Evolutionary conservation across 805 yeast species (phyloP), one percentile per base, ranked within the genome.

Genomic region (Candida boidinii): DNA sequence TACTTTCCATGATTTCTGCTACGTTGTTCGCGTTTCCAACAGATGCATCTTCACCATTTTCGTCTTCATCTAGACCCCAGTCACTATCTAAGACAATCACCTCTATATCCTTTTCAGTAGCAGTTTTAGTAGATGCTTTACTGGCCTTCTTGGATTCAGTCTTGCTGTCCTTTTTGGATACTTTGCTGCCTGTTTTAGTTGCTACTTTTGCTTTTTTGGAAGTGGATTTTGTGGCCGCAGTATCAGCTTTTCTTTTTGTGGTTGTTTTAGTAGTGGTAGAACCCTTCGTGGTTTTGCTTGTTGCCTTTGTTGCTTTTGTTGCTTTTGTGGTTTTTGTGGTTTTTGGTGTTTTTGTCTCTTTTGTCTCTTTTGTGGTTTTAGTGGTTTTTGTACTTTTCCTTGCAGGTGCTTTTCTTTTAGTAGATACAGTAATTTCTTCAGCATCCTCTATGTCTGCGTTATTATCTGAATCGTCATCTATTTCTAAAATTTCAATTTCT

Each of bases 51-150:
- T 33, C 34, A 15, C 31, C 41, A 4, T 41, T 44, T 21, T 45
- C 41, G 29, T 38, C 24, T 26, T 31, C 46, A 42, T 46, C 51
- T 25, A 46, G 23, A 21, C 48, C 54, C 54, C 62, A 34, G 43
- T 53, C 49, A 39, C 50, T 37, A 39, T 53, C 41, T 35, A 34
- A 24, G 34, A 35, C 38, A 38, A 46, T 28, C 28, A 36, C 36
- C 41, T 34, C 35, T 42, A 41, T 29, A 37, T 48, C 13, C 42
- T 28, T 28, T 36, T 34, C 8, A 30, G 30, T 3, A 29, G 28
- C 8, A 46, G 23, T 11, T 36, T 39, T 17, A 17, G 18, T 41
- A 43, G 11, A 40, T 40, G 15, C 30, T 28, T 21, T 48, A 46
- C n/a, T 5, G 52, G 44, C 42, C 39, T 30, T 36, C 44, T 23